Evolutionary conservation across 1,284 basidiomycete species (phyloP).

Genomic region (Ustilago bromivora): DNA sequence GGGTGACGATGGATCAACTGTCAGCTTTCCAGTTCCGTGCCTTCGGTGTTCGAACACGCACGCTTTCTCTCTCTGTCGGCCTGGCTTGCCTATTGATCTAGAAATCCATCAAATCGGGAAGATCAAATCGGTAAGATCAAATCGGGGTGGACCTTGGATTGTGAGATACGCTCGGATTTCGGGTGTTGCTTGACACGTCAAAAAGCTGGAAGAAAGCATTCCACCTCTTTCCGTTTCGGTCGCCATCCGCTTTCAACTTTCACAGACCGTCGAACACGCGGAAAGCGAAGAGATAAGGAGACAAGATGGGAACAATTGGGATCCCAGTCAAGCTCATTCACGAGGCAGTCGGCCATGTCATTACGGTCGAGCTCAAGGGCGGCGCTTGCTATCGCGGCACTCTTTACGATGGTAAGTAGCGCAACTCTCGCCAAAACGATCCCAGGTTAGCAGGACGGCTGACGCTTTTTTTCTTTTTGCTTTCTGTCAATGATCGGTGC

Average conservation of each 20-base stretch:
- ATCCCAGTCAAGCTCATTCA: slow-evolving; percentile 71
- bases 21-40: not conserved
- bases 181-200: slow-evolving; percentile 14
- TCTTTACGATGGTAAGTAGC: slow-evolving; percentile 78
- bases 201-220: slow-evolving; percentile 10
- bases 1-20: not conserved
- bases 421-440: not conserved
- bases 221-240: not conserved
- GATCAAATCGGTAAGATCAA: slow-evolving; percentile 1
- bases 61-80: not conserved
- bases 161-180: slow-evolving; percentile 25
- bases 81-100: slow-evolving; percentile 8
- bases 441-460: not conserved
- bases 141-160: not conserved
- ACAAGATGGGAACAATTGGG: slow-evolving; percentile 65
- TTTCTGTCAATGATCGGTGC: not conserved
- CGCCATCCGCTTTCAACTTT: not conserved
- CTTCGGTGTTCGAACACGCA: not conserved
- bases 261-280: not conserved
- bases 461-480: not conserved
- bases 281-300: not conserved
- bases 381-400: slow-evolving; percentile 97
- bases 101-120: slow-evolving; percentile 13
- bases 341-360: slow-evolving; percentile 86
- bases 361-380: slow-evolving; percentile 97